Evolutionary conservation across 148 eudicot species (phyloP), one percentile per base, ranked within the genome.

Genomic region (Chenopodium berlandieri): DNA sequence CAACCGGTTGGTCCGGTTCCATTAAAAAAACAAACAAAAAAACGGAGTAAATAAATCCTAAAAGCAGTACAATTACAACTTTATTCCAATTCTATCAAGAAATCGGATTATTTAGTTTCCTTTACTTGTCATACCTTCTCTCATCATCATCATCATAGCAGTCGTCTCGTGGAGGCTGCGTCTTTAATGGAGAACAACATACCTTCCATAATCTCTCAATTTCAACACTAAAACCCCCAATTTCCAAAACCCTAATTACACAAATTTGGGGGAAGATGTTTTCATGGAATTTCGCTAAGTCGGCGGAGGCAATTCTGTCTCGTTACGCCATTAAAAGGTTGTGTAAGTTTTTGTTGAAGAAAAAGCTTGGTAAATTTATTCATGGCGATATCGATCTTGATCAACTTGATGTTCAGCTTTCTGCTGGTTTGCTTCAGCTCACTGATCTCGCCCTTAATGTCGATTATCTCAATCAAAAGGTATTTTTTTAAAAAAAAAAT

Each of bases 371-470:
- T 40, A 86, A 90, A 78, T 88, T 91, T 17, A 89, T 95, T 27
- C 81, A 90, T 0, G 98, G 97, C 0, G 98, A 95, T 23, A 93
- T 95, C 76, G 97, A 95, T 87, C 89, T 93, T 23, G 82, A 95
- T 63, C 97, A 95, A 80, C 97, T 95, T 63, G 98, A 95, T 87
- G 94, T 95, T 78, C 98, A 95, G 86, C 91, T 93, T 76, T 72
- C 88, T 9, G 88, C 87, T n/a, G 98, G 98, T 44, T 83, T 89
- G 1, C 80, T 95, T 82, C 91, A 88, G 85, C 94, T 95, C 37
- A 86, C 89, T 66, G 97, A 93, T 87, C 89, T 95, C 47, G 97
- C 97, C 17, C 87, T 95, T n/a, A 93, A 95, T 81, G 97, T 93
- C 32, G 94, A 95, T 73, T 89, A 84, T 65, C 48, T 95, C 60